Evolutionary conservation across 2,329 filamentous ascomycete genomes (phyloP), one percentile per base, ranked within the genome.

Genomic region (Alternaria tenuissima): DNA sequence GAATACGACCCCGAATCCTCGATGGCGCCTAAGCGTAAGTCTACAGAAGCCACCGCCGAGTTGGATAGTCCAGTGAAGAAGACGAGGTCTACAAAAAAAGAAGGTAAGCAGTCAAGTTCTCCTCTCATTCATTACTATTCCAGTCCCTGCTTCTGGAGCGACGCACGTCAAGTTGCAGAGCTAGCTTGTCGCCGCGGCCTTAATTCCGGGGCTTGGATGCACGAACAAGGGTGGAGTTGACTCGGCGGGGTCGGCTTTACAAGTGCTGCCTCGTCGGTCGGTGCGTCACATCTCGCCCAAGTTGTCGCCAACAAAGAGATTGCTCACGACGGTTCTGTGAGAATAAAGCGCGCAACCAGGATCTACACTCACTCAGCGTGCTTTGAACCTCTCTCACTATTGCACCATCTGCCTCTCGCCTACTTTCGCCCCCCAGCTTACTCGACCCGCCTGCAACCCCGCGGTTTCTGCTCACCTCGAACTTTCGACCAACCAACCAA

Each of bases 251-350:
- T 67, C 61, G 63, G 60, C 57, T 22, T 8, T 64, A 42, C 57
- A 61, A 53, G 49, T 46, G 63, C 58, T 67, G 62, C 57, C 64
- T 68, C 63, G 57, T 59, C 49, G 62, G 63, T 67, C 52, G 62
- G 63, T 67, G 63, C 67, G 63, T 64, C 67, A 67, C 65, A 57
- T 52, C 61, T 62, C 41, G 59, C 54, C 57, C 55, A 61, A 58
- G 46, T 38, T 59, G 63, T 53, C 53, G 47, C 58, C 52, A 57
- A 43, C 55, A 32, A 43, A 41, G 48, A 28, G 5, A 52, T 56
- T 36, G 44, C 47, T 34, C 46, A 47, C 55, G 52, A 42, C 53
- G 44, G 46, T 52, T 56, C 48, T 38, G 48, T 28, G 24, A 30
- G 8, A 47, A 41, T 20, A 28, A 60, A 18, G 36, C 58, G 59